These are phyloP conservation scores for Macrocybe gigantea DNA, from an alignment of 768 basidiomycete species.

Conservation along the genomic window DNA sequence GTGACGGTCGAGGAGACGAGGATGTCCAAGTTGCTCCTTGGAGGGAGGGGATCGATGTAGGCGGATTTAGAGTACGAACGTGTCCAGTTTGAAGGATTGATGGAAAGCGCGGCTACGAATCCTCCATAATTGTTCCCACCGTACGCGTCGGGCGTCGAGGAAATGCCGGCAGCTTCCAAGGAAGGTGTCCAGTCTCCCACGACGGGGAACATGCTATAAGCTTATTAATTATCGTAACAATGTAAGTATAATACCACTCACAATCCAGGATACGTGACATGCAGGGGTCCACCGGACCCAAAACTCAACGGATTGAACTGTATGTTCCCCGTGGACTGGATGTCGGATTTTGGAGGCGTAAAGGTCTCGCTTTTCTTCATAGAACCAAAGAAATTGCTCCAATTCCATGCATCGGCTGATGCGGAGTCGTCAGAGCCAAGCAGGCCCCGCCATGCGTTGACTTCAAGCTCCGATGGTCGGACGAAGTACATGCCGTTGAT, in stretches of 20 bases:
- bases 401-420: constrained; percentile 29
- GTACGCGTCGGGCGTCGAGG: constrained; percentile 32
- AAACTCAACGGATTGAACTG: constrained; percentile 33
- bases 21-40: constrained; percentile 58
- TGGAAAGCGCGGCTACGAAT: constrained; percentile 50
- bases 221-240: not conserved
- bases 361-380: constrained; percentile 50
- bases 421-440: constrained; percentile 24
- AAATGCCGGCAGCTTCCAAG: constrained; percentile 38
- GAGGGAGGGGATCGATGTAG: constrained; percentile 56
- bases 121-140: constrained; percentile 43
- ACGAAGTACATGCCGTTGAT: constrained; percentile 68
- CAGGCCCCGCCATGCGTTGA: constrained; percentile 35
- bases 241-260: not conserved
- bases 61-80: constrained; percentile 55
- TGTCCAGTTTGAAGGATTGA: constrained; percentile 59
- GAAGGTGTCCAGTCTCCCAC: constrained; percentile 54
- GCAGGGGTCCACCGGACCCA: constrained; percentile 40
- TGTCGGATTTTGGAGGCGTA: constrained; percentile 33
- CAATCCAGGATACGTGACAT: constrained; percentile 18
- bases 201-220: constrained; percentile 39
- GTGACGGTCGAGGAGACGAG: constrained; percentile 57
- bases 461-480: constrained; percentile 42
- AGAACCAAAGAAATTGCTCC: constrained; percentile 33
- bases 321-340: constrained; percentile 33